Evolutionary conservation across 306 rosid species (phyloP).

Genomic region (Rosa multiflora): DNA sequence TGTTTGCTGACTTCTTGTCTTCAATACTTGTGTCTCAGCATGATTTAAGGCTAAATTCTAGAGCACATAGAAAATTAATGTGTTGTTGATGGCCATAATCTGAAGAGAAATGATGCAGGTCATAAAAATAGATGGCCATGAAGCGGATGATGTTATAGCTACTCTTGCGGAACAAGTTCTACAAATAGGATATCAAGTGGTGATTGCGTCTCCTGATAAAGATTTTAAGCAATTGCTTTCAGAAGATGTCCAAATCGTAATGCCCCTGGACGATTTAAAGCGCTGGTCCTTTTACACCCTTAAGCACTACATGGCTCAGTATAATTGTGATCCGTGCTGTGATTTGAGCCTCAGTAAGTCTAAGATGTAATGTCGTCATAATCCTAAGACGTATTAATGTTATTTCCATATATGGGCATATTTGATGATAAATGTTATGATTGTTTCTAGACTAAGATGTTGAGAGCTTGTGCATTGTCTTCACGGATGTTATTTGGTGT

Average conservation of each 20-base stretch:
- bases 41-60: background rate
- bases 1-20: background rate
- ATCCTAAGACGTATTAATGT: background rate
- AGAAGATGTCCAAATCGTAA: conserved; percentile 84
- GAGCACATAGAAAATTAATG: background rate
- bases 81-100: background rate
- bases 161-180: conserved; percentile 76
- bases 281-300: conserved; percentile 96
- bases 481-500: background rate
- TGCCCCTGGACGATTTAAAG: conserved; percentile 74
- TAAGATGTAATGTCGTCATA: conserved; percentile 1
- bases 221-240: conserved; percentile 95
- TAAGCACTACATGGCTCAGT: conserved; percentile 74
- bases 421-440: background rate
- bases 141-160: conserved; percentile 97
- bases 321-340: conserved; percentile 73
- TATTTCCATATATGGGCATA: background rate
- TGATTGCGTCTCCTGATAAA: conserved; percentile 94
- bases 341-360: conserved; percentile 90
- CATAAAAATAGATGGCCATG: conserved; percentile 69
- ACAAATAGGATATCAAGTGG: conserved; percentile 54
- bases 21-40: background rate
- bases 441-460: background rate
- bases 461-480: background rate
- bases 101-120: conserved; percentile 42